Evolutionary conservation across 331 rosid genomes (phyloP).

Genomic region (Pyrus hybrid): DNA sequence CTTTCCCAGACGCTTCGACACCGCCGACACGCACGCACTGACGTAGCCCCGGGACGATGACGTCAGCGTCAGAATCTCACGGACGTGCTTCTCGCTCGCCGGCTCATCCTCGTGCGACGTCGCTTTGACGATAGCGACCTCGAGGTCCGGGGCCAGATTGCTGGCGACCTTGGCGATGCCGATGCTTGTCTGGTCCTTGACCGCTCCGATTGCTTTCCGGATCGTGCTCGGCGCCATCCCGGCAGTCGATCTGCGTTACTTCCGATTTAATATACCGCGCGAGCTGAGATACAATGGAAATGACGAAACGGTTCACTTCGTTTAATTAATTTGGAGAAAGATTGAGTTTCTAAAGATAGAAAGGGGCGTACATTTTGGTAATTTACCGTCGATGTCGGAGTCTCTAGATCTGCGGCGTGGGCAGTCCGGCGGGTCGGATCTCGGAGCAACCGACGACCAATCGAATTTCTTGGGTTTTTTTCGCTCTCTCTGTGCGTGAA

Average conservation of each 20-base stretch:
- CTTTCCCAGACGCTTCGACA: slow-evolving; percentile 78
- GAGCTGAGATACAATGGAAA: background rate
- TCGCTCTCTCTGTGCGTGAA: background rate
- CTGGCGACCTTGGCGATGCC: slow-evolving; percentile 87
- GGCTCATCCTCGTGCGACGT: slow-evolving; percentile 93
- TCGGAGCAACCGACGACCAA: background rate
- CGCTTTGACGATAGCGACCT: slow-evolving; percentile 88
- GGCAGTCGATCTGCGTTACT: slow-evolving; percentile 1
- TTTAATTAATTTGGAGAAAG: background rate
- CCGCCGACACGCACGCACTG: slow-evolving; percentile 52
- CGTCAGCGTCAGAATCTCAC: slow-evolving; percentile 63
- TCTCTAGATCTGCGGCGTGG: slow-evolving; percentile 30
- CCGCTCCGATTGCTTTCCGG: slow-evolving; percentile 91
- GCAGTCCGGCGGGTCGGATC: slow-evolving; percentile 2
- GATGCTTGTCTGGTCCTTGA: slow-evolving; percentile 96
- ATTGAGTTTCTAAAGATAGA: background rate
- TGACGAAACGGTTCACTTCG: background rate
- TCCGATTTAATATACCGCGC: background rate
- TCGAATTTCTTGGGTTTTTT: background rate
- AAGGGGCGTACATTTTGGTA: background rate
- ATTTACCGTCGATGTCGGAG: slow-evolving; percentile 6
- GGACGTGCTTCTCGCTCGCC: slow-evolving; percentile 67
- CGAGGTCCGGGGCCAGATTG: slow-evolving; percentile 85
- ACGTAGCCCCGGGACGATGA: slow-evolving; percentile 76
- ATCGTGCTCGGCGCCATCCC: slow-evolving; percentile 83